phyloP scores from a whole-genome alignment of 805 yeast species.

The Wickerhamomyces strasburgensis region DNA sequence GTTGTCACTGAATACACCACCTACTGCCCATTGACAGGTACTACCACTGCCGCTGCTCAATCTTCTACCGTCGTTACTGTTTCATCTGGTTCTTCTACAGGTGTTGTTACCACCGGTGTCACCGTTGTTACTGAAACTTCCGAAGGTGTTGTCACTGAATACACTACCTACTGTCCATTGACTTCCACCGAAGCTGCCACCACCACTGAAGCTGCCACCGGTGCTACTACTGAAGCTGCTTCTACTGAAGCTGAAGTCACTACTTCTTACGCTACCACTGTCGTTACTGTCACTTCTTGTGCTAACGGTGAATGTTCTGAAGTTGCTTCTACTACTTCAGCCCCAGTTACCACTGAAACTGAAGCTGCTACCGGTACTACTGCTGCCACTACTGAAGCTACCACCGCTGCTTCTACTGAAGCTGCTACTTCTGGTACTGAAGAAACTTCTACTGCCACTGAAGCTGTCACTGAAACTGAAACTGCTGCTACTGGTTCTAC shows the following conservation, averaged over 20 bases:
- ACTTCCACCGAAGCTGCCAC: slow-evolving; percentile 14
- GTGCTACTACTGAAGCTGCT: slow-evolving; percentile 3
- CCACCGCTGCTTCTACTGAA: slow-evolving; percentile 1
- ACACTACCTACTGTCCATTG: slow-evolving; percentile 20
- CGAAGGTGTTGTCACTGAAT: slow-evolving; percentile 6
- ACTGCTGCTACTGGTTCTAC: slow-evolving; percentile 4
- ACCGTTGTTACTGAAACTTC: slow-evolving; percentile 20
- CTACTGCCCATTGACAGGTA: slow-evolving; percentile 13
- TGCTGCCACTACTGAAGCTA: slow-evolving; percentile 4
- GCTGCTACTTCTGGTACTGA: background rate
- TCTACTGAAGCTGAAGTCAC: slow-evolving; percentile 4
- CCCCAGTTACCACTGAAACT: slow-evolving; percentile 8
- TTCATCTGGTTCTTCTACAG: background rate
- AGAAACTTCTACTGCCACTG: slow-evolving; percentile 3
- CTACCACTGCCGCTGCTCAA: slow-evolving; percentile 2
- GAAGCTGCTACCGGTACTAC: slow-evolving; percentile 4
- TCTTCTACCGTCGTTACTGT: slow-evolving; percentile 7
- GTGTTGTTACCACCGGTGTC: slow-evolving; percentile 8
- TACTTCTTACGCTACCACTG: slow-evolving; percentile 7
- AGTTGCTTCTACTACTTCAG: slow-evolving; percentile 3
- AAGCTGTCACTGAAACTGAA: slow-evolving; percentile 2
- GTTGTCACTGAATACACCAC: slow-evolving; percentile 8
- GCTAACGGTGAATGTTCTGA: slow-evolving; percentile 2
- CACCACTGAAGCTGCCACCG: slow-evolving; percentile 11
- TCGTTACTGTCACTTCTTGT: slow-evolving; percentile 4